A percentile compares a stretch with the other conserved stretches of the same genome.
These are phyloP conservation scores for Echites panduratus DNA, from an alignment of 257 asterid genomes.

Conservation along the genomic window DNA sequence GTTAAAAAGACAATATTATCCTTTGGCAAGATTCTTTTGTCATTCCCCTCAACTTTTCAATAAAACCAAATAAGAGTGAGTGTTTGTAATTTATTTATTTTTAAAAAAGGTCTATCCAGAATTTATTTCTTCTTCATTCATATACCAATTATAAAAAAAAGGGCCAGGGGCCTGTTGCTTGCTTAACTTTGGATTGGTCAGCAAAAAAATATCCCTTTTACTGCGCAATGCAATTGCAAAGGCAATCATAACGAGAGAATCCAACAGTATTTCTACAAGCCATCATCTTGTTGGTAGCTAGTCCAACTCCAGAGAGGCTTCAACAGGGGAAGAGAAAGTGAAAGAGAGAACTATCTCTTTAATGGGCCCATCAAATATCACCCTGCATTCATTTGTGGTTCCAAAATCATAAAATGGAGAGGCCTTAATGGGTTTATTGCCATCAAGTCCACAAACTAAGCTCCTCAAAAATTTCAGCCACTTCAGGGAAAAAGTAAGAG, in stretches of 20 bases:
- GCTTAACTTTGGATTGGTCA: not conserved
- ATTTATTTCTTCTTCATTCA: too few relatives aligned
- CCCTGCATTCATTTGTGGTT: not conserved
- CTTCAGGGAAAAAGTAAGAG: not conserved
- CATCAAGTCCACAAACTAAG: not conserved
- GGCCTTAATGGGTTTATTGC: not conserved
- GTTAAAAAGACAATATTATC: too few relatives aligned
- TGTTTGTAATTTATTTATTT: too few relatives aligned
- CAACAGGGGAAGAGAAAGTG: conserved; percentile 23
- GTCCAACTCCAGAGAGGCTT: conserved; percentile 10
- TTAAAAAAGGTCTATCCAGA: too few relatives aligned
- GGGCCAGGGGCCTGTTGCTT: too few relatives aligned
- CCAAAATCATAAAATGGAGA: not conserved
- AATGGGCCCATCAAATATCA: conserved; percentile 14
- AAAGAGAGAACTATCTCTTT: conserved; percentile 17
- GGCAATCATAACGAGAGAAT: not conserved
- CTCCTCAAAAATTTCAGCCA: not conserved
- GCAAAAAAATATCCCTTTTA: not conserved
- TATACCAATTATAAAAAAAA: too few relatives aligned
- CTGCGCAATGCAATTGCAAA: not conserved
- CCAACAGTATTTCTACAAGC: conserved; percentile 22
- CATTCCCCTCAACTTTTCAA: too few relatives aligned
- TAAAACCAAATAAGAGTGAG: too few relatives aligned
- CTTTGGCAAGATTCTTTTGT: too few relatives aligned
- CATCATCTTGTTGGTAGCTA: conserved; percentile 34